These are phyloP conservation scores for Strobilomyces dryophilus DNA, from an alignment of 768 basidiomycete genomes.

Conservation along the genomic window DNA sequence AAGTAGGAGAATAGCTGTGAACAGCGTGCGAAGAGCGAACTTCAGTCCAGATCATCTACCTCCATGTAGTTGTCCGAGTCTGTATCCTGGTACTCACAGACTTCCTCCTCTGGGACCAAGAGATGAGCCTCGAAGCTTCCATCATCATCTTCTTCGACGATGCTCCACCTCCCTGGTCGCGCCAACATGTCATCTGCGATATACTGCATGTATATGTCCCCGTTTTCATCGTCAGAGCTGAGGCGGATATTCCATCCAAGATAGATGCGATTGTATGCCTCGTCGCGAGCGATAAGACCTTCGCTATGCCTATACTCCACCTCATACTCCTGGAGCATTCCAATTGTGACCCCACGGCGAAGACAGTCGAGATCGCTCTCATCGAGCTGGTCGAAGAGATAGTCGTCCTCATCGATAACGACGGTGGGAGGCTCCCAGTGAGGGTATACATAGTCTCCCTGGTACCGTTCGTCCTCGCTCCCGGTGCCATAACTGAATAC, in stretches of 20 bases:
- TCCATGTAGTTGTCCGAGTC: slow-evolving; percentile 41
- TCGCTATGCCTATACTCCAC: slow-evolving; percentile 52
- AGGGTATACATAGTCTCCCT: slow-evolving; percentile 40
- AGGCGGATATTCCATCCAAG: slow-evolving; percentile 68
- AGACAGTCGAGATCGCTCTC: slow-evolving; percentile 40
- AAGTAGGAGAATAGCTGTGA: not conserved
- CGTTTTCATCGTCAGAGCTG: slow-evolving; percentile 38
- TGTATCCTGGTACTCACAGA: slow-evolving; percentile 31
- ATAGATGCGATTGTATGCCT: slow-evolving; percentile 44
- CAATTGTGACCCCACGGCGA: slow-evolving; percentile 54
- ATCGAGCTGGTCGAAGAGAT: slow-evolving; percentile 32
- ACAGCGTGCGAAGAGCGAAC: not conserved
- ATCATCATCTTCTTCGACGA: slow-evolving; percentile 31
- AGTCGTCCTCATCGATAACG: slow-evolving; percentile 32
- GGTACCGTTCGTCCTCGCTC: slow-evolving; percentile 35
- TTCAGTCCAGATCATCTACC: slow-evolving; percentile 16
- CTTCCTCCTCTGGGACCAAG: slow-evolving; percentile 34
- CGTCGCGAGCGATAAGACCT: slow-evolving; percentile 48
- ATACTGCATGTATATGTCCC: slow-evolving; percentile 39
- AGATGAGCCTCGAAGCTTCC: slow-evolving; percentile 42
- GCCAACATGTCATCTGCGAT: slow-evolving; percentile 38
- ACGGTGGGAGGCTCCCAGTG: slow-evolving; percentile 58
- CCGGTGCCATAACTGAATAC: slow-evolving; percentile 34
- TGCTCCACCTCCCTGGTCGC: slow-evolving; percentile 43
- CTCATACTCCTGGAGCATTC: slow-evolving; percentile 53